These are phyloP conservation scores for Plasmodium chabaudi DNA, from an alignment of 169 alveolate species.

Conservation along the genomic window DNA sequence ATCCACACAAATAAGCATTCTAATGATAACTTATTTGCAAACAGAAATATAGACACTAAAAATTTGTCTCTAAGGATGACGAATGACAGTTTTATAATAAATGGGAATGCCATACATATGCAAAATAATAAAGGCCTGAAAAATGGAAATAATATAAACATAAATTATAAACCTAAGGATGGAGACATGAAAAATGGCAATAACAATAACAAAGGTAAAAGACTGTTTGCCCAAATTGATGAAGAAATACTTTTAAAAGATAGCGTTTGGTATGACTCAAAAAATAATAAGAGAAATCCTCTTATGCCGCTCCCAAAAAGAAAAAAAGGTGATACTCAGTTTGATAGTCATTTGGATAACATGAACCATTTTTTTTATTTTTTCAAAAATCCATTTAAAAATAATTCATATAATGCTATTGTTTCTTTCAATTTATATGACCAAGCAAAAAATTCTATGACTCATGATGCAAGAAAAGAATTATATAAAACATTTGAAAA, in stretches of 20 bases:
- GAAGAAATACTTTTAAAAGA: slow-evolving; percentile 36
- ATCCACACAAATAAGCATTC: slow-evolving; percentile 29
- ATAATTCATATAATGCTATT: slow-evolving; percentile 9
- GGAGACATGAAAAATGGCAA: not conserved
- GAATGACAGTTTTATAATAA: slow-evolving; percentile 12
- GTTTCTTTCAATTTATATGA: slow-evolving; percentile 41
- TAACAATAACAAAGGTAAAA: slow-evolving; percentile 30
- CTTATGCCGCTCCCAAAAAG: not conserved
- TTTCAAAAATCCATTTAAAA: slow-evolving; percentile 26
- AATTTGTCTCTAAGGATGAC: slow-evolving; percentile 30
- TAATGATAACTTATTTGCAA: slow-evolving; percentile 30
- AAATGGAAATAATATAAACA: not conserved
- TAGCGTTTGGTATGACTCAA: slow-evolving; percentile 23
- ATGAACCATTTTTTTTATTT: slow-evolving; percentile 18
- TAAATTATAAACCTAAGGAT: not conserved
- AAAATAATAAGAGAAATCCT: slow-evolving; percentile 12
- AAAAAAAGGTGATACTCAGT: slow-evolving; percentile 7
- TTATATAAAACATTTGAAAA: slow-evolving; percentile 33
- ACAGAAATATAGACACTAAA: slow-evolving; percentile 24
- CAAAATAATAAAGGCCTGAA: not conserved
- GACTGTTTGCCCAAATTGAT: slow-evolving; percentile 33
- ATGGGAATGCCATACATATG: slow-evolving; percentile 15
- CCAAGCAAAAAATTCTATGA: slow-evolving; percentile 30
- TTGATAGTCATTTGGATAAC: slow-evolving; percentile 33
- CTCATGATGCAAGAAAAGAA: slow-evolving; percentile 51